Evolutionary conservation across 768 basidiomycete species (phyloP), one percentile per base, ranked within the genome.

Genomic region (Tulasnella sp.): DNA sequence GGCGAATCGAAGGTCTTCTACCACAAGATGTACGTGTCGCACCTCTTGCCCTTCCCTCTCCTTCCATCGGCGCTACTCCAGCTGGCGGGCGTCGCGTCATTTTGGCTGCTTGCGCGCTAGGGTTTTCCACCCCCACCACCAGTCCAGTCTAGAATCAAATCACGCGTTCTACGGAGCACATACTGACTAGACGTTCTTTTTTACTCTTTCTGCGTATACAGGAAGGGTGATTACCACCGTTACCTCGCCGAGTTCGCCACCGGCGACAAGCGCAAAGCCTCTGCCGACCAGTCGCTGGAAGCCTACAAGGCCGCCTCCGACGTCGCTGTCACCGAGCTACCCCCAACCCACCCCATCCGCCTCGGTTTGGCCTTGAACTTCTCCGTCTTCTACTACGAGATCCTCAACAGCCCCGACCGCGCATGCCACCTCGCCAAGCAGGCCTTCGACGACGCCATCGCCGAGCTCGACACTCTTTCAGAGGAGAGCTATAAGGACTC

Each of bases 331-430:
- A 89, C 89, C 80, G 92, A 93, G 83, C 90, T 97, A 77, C 91
- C 91, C 37, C 89, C 92, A 8, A 91, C 93, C 74, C 94, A 96
- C 87, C 95, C 96, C 79, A 96, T 96, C 81, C 91, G 95, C 83
- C 88, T 97, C 80, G 96, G 95, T 48, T 88, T 97, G 76, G 95
- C 95, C 46, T 89, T 97, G 84, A 97, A 96, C 88, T 96, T 97
- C 87, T 93, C 94, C n/a, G 96, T 97, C 76, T 97, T 94, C 88
- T 96, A 94, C 86, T 95, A 95, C 85, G 93, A 96, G 85, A 94
- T 96, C 83, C 89, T 91, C 82, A 92, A 92, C 86, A 93, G 93
- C 84, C 94, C 96, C 37, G 93, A 95, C 84, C 89, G 93, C 82
- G 95, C 95, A 44, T 96, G 94, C 85, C 93, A 94, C 85, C 89